Evolutionary conservation across 805 yeast genomes (phyloP), one percentile per base, ranked within the genome.

Genomic region (Candida corydali): DNA sequence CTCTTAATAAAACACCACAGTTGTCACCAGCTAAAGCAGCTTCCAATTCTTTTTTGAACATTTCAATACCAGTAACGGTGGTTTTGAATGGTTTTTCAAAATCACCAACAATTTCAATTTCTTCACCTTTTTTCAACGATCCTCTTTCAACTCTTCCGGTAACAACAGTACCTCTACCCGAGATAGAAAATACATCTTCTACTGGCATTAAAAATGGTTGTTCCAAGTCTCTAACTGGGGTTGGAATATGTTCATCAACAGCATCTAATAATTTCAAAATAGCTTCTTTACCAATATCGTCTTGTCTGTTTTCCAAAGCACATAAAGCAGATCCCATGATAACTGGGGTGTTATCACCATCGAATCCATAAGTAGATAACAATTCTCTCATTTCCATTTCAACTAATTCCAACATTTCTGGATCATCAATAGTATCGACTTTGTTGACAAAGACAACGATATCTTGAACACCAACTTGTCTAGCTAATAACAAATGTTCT

Each of bases 371-470:
- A 50, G 85, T 75, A 50, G 80, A 59, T 60, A 93, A 76, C 49
- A 93, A 76, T 63, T 93, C 98, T 73, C 98, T 85, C 98, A 93
- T 93, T 76, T 93, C 98, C 98, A 93, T 93, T 75, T 93, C 98
- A 50, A 93, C 98, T 55, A 93, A 81, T 76, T 93, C 98, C 65
- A 93, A 78, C 97, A 91, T 93, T 76, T 93, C 98, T 49, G 95
- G 95, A 65, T 93, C 98, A 61, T 93, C 97, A 60, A 93, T 79
- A 53, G 96, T 85, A 67, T 93, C 98, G 54, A 93, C 93, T 76
- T 93, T 93, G 85, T 93, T 93, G 43, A 93, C 98, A 55, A 86
- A 93, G 36, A 93, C 98, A 65, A 93, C 97, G 60, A 93, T 78
- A 70, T 88, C 79, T 73, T 91, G 95, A 50, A 93, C 96, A 78